Evolutionary conservation across 805 yeast species (phyloP), one percentile per base, ranked within the genome.

Genomic region (Candida oleophila): DNA sequence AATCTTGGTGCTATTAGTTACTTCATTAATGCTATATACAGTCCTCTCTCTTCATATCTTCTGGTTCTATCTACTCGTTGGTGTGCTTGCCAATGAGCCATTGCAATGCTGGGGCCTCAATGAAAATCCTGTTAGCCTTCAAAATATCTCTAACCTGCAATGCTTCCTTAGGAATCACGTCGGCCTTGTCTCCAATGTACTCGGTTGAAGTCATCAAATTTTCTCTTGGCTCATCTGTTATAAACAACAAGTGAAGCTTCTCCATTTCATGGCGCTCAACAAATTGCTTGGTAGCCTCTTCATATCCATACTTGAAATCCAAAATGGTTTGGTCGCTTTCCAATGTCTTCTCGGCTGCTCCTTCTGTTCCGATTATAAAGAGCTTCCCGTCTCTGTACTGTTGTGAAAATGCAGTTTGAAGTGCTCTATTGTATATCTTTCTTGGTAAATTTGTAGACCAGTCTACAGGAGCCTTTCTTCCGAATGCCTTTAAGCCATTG

Each of bases 381-480:
- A 94, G 67, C 48, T 76, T 81, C 4, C 96, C 97, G 39, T 76
- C 73, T 61, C 85, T 81, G 70, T 88, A 94, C 54, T 82, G 87
- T 52, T 83, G 82, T 59, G 95, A 83, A 50, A 94, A 74, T 1
- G 97, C 97, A 39, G 85, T 80, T 61, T 88, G 81, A 57, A 87
- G 71, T 12, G 97, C 98, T 50, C 74, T 67, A 41, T 82, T 72
- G 66, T 92, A 94, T 11, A 86, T 76, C 62, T 88, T 83, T 32
- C 62, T 61, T 19, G 95, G 95, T 55, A 94, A 74, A 9, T 77
- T 81, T 2, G 97, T 85, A 22, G 90, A 77, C 77, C 85, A 83
- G 64, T 92, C 96, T 59, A 87, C 89, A 42, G 96, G 96, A 2
- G 97, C 97, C 45, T 79, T 81, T 62, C 94, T 84, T 14, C 94